Evolutionary conservation across 257 asterid genomes (phyloP).

Genomic region (Nyctanthes arbortristis): DNA sequence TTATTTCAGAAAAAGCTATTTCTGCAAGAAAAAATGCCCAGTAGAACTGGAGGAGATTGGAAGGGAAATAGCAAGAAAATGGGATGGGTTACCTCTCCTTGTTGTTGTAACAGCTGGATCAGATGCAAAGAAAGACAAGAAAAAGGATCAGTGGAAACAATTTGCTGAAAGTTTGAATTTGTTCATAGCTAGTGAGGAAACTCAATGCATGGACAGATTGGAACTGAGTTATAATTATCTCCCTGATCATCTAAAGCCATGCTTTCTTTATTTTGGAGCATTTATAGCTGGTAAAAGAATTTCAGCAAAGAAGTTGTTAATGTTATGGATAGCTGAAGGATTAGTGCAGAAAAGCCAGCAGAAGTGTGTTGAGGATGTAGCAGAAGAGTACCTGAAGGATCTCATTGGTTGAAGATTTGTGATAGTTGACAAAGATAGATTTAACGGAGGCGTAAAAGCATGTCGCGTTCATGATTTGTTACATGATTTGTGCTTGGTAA

Average conservation of each 20-base stretch:
- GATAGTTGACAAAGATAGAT: not conserved
- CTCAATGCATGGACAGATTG: not conserved
- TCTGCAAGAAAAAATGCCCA: not conserved
- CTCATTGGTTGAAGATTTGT: not conserved
- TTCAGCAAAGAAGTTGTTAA: not conserved
- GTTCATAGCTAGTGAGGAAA: not conserved
- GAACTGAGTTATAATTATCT: no score
- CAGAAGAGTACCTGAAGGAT: no score
- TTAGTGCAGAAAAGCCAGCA: not conserved
- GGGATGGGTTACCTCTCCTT: no score
- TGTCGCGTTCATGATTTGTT: not conserved
- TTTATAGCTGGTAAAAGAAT: not conserved
- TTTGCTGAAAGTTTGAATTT: not conserved
- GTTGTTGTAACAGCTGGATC: conserved; percentile 1
- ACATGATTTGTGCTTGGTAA: not conserved
- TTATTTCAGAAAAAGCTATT: conserved; percentile 7
- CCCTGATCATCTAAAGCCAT: no score
- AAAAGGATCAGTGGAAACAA: not conserved
- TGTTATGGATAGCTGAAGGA: not conserved
- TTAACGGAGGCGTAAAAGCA: not conserved
- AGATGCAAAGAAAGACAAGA: not conserved
- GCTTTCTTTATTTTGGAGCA: no score
- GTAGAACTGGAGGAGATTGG: not conserved
- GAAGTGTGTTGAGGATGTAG: not conserved
- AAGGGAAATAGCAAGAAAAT: not conserved